phyloP scores from a whole-genome alignment of 2,329 filamentous ascomycete species.

The Colletotrichum cordylinicola region DNA sequence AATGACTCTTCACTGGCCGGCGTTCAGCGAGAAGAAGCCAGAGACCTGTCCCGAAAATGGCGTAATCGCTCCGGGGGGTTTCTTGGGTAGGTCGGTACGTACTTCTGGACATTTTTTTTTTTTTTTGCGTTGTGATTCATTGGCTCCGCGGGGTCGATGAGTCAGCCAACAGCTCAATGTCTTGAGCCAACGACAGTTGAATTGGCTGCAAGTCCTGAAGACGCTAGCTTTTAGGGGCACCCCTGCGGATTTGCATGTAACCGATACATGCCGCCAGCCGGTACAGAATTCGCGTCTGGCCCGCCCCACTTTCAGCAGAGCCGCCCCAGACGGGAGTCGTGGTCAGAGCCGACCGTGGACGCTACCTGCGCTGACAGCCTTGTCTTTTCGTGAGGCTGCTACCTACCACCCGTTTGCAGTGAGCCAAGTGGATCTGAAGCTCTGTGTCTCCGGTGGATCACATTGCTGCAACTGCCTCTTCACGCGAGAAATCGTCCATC shows the following conservation, averaged over 20 bases:
- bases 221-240: background rate
- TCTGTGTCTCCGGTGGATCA: background rate
- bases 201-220: background rate
- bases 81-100: background rate
- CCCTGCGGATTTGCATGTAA: background rate
- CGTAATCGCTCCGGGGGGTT: conserved; percentile 7
- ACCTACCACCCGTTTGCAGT: conserved; percentile 6
- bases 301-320: background rate
- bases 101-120: background rate
- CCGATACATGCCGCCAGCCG: background rate
- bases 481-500: conserved; percentile 17
- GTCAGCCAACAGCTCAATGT: background rate
- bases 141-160: conserved; percentile 9
- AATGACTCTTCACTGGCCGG: conserved; percentile 2
- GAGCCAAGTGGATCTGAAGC: conserved; percentile 16
- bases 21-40: background rate
- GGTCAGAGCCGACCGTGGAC: background rate
- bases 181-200: background rate
- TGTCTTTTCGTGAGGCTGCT: conserved; percentile 19
- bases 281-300: background rate
- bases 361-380: conserved; percentile 2
- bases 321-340: background rate
- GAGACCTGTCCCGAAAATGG: conserved; percentile 12
- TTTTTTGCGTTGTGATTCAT: background rate
- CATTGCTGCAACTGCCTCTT: conserved; percentile 14